These are phyloP conservation scores for Rhodotorula mucilaginosa DNA, from an alignment of 1,284 basidiomycete species.

Conservation along the genomic window DNA sequence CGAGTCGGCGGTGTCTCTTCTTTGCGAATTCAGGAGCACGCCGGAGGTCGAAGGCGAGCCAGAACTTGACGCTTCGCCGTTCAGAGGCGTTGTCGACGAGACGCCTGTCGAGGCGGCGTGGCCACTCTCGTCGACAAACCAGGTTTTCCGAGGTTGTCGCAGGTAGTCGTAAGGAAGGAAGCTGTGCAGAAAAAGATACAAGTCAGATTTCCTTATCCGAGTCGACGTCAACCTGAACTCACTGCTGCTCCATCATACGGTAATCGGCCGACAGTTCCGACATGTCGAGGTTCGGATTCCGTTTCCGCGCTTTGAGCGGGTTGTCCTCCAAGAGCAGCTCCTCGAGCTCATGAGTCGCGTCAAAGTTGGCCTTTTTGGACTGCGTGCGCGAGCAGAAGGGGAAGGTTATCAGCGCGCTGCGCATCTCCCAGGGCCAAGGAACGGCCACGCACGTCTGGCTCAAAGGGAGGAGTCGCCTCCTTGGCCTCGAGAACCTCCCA, in stretches of 20 bases:
- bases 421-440: conserved; percentile 2
- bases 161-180: conserved; percentile 39
- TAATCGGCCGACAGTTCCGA: conserved; percentile 82
- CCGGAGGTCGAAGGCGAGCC: background rate
- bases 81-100: background rate
- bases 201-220: background rate
- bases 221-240: conserved; percentile 3
- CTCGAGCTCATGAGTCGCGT: conserved; percentile 97
- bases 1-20: background rate
- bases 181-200: background rate
- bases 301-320: conserved; percentile 87
- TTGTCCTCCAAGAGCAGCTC: conserved; percentile 95
- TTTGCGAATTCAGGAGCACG: background rate
- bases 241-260: conserved; percentile 98
- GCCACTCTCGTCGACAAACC: conserved; percentile 32
- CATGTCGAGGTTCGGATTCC: conserved; percentile 84
- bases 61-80: background rate
- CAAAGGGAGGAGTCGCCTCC: conserved; percentile 76
- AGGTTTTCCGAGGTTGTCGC: conserved; percentile 31
- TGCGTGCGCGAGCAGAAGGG: conserved; percentile 47
- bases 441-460: conserved; percentile 72
- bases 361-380: conserved; percentile 97
- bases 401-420: no score
- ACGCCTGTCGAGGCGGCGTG: conserved; percentile 6
- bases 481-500: conserved; percentile 84